Conservation (phyloP, 129 eudicot species). For the Lactuca saligna region DNA sequence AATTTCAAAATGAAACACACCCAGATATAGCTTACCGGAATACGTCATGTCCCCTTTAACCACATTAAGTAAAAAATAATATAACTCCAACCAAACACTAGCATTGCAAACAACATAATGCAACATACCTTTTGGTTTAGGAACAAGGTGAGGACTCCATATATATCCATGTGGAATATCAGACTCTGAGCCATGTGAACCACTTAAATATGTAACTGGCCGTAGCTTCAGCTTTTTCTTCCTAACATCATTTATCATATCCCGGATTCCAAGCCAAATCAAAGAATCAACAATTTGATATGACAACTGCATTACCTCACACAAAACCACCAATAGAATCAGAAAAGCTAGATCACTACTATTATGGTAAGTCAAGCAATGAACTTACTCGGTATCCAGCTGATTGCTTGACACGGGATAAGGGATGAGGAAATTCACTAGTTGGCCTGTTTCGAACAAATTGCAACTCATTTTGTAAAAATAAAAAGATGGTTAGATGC, state of each 20-base stretch:
- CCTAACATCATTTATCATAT: conserved; percentile 93
- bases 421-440: conserved; percentile 96
- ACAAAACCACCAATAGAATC: conserved; percentile 6
- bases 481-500: neutral
- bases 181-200: conserved; percentile 84
- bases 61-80: too few species aligned
- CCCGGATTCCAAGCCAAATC: conserved; percentile 98
- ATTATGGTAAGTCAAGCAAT: conserved; percentile 1
- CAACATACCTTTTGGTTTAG: conserved; percentile 87
- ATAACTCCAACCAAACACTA: too few species aligned
- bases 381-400: conserved; percentile 95
- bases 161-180: conserved; percentile 92
- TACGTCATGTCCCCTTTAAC: too few species aligned
- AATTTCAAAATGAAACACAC: too few species aligned
- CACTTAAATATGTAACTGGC: conserved; percentile 95
- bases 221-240: conserved; percentile 88
- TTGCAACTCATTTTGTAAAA: neutral
- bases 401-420: conserved; percentile 98
- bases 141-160: conserved; percentile 99
- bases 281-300: conserved; percentile 96
- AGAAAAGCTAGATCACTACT: neutral
- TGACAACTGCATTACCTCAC: conserved; percentile 67
- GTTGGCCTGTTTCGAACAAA: conserved; percentile 80
- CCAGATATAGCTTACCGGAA: too few species aligned
- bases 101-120: neutral